phyloP scores from a whole-genome alignment of 2,329 filamentous ascomycete species.

The Didymella arachidicola region DNA sequence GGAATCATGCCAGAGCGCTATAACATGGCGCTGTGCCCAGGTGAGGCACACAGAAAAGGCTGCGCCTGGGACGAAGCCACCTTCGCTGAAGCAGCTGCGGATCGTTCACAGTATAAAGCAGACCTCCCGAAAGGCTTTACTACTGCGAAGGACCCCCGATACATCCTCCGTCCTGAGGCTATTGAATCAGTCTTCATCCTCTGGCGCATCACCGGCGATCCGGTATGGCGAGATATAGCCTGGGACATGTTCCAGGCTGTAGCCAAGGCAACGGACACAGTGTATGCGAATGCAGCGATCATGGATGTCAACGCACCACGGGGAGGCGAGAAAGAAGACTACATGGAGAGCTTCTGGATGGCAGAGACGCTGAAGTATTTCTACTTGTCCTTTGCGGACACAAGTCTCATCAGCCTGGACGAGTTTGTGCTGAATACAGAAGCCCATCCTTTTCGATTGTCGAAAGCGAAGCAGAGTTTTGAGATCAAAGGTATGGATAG shows the following conservation, averaged over 20 bases:
- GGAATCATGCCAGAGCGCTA: conserved; percentile 69
- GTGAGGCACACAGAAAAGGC: conserved; percentile 25
- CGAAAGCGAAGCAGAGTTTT: conserved; percentile 6
- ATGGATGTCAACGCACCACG: conserved; percentile 50
- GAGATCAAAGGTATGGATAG: background rate
- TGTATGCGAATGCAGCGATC: conserved; percentile 54
- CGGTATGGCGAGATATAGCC: conserved; percentile 50
- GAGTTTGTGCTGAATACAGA: conserved; percentile 60
- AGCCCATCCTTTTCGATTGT: conserved; percentile 54
- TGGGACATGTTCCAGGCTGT: conserved; percentile 58
- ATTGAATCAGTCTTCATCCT: conserved; percentile 66
- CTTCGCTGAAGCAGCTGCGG: conserved; percentile 51
- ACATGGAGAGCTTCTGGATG: conserved; percentile 60
- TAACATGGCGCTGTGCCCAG: conserved; percentile 59
- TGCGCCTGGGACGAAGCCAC: conserved; percentile 63
- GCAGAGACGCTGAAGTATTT: conserved; percentile 60
- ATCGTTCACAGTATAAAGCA: conserved; percentile 34
- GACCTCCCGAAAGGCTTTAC: conserved; percentile 53
- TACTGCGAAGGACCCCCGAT: conserved; percentile 52
- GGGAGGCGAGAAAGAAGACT: conserved; percentile 45
- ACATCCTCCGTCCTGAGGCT: conserved; percentile 61
- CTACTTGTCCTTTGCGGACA: conserved; percentile 56
- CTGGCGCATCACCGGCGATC: conserved; percentile 64
- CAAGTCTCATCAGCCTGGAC: conserved; percentile 54
- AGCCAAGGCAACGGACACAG: conserved; percentile 50